These are phyloP conservation scores for Huntiella abstrusa DNA, from an alignment of 2,329 filamentous ascomycete genomes.

Conservation along the genomic window DNA sequence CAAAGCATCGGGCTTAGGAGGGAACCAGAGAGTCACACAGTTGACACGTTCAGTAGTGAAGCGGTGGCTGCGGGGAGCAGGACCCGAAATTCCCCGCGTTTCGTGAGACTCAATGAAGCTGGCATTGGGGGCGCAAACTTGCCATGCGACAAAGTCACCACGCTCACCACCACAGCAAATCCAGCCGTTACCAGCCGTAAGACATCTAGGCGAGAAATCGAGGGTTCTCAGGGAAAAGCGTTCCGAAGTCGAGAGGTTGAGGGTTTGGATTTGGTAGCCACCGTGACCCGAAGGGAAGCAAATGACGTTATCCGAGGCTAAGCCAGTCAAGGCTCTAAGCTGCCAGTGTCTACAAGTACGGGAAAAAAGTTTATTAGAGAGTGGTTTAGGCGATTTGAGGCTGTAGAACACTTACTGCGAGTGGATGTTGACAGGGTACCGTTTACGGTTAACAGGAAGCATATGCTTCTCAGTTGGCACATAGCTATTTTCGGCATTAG, in stretches of 20 bases:
- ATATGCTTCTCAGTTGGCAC: constrained; percentile 45
- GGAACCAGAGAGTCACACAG: constrained; percentile 46
- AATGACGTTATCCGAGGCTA: constrained; percentile 53
- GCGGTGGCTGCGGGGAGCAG: constrained; percentile 25
- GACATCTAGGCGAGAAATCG: constrained; percentile 60
- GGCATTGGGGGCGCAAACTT: constrained; percentile 22
- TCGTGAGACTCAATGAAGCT: constrained; percentile 2
- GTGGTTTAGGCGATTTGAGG: neutral
- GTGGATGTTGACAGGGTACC: constrained; percentile 47
- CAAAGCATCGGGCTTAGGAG: constrained; percentile 17
- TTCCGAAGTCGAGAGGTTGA: constrained; percentile 49
- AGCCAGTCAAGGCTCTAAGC: constrained; percentile 76
- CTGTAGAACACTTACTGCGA: constrained; percentile 33
- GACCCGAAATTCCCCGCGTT: neutral
- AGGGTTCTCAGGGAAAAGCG: constrained; percentile 30
- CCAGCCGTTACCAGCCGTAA: constrained; percentile 74
- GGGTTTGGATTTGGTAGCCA: constrained; percentile 44
- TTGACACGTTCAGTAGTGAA: constrained; percentile 44
- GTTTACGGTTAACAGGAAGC: constrained; percentile 39
- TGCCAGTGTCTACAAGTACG: constrained; percentile 51
- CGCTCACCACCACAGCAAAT: constrained; percentile 77
- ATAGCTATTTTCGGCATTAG: constrained; percentile 17
- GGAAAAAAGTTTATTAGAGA: constrained; percentile 12
- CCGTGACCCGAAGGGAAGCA: constrained; percentile 69
- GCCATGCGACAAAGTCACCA: constrained; percentile 72